Evolutionary conservation across 306 rosid genomes (phyloP), one percentile per base, ranked within the genome.

Genomic region (Corylus americana): DNA sequence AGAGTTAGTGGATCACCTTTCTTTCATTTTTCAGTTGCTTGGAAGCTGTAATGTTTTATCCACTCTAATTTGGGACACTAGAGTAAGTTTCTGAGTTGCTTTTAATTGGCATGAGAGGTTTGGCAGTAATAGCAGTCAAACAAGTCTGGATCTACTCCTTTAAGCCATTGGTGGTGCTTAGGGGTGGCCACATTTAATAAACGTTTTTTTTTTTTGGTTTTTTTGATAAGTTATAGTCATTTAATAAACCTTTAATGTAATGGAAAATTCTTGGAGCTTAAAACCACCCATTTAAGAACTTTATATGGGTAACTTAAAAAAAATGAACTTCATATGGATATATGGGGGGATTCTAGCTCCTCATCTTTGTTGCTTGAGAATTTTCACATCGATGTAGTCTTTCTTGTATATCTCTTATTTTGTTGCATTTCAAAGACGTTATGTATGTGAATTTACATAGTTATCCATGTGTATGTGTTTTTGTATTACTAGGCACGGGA

Each of bases 401-500:
- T 8, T 51, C 68, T 66, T 45, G 63, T 55, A 63, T 55, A 37
- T 69, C 63, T 67, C 51, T 73, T 78, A 76, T 73, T 39, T 75
- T 67, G 27, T 62, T 44, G 76, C 18, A 37, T 71, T 81, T 84
- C 68, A 71, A 78, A 44, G 22, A 31, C 69, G 22, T 74, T 83
- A 58, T 58, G 55, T 72, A 35, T 16, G 31, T 45, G 14, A 39
- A 59, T 37, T 22, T 70, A 44, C 37, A 57, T 54, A 77, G 45
- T 77, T 53, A 14, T 77, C 45, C 58, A 49, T 51, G 45, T 66
- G 22, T 76, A 53, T 85, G 72, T 55, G 67, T 66, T 80, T 78
- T 49, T 69, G 50, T 68, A 70, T 62, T 84, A 75, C 51, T 80
- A 95, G 99, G 90, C 99, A 75, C 90, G 99, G 13, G 98, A 95